Base-by-base conservation (phyloP, 2,329 filamentous ascomycete genomes). In the Ceratocystis harringtonii region DNA sequence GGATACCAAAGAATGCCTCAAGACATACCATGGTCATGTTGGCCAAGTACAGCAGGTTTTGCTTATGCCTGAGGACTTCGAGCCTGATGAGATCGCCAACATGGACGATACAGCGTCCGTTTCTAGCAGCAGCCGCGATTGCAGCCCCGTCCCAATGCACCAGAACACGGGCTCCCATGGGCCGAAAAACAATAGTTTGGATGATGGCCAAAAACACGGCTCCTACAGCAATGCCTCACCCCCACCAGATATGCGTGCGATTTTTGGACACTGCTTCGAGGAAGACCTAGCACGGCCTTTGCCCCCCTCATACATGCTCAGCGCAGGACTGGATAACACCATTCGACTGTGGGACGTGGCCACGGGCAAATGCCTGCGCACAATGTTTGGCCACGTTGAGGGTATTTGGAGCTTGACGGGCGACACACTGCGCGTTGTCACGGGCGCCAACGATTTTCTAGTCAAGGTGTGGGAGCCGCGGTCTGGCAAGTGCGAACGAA, bases 331-430 rank as follows among this genome's bases (percentile, higher is more conserved):
- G 19, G 94, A 99, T 74, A 88, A 87, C 66, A 96, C 91, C 0
- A 89, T 97, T 68, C 87, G 92, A 10, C 81, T 97, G 22, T 99
- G 94, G 92, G 90, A 96, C 73, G 89, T 91, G 1, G 83, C 82
- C 4, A 88, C 88, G 0, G 90, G 90, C 45, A 84, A 84, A 69
- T 96, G 90, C 71, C 80, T 96, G 43, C 88, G 90, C 68, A 95
- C 90, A 41, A 95, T 96, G 79, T 99, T 97, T 73, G 94, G 94
- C 0, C 94, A 99, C 72, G 83, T 99, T 25, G 94, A 99, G 74
- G 94, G 94, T 41, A 88, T 99, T 22, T 99, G 94, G 94, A 88
- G 89, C 5, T 80, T 99, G 2, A 90, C 89, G 0, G 92, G 89
- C 2, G 92, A 97, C 75, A 92, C 88, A 0, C 78, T 97, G 22